Evolutionary conservation across 1,284 basidiomycete genomes (phyloP).

Genomic region (Irpex sp.): DNA sequence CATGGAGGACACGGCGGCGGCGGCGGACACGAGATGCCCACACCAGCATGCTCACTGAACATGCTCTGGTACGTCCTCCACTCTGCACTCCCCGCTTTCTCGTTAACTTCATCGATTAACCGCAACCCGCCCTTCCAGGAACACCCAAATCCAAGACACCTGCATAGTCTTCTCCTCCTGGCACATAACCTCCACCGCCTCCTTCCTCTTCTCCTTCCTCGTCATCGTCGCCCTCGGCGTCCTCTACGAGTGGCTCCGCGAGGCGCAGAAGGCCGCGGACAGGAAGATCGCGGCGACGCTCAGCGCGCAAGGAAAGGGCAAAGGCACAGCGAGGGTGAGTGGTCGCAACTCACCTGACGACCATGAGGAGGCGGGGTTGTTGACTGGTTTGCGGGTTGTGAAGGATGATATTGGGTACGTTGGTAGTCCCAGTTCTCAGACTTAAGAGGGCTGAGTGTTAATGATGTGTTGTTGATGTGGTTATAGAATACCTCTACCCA

Average conservation of each 20-base stretch:
- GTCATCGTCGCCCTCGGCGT: constrained; percentile 59
- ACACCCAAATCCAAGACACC: constrained; percentile 68
- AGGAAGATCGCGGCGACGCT: constrained; percentile 46
- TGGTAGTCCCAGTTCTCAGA: no score
- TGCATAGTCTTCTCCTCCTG: constrained; percentile 70
- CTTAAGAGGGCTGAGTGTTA: no score
- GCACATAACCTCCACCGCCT: constrained; percentile 56
- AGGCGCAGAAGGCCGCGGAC: constrained; percentile 54
- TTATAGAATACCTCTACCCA: constrained; percentile 44
- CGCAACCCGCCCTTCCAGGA: no score
- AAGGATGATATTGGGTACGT: constrained; percentile 39
- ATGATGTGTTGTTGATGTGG: constrained; percentile 8
- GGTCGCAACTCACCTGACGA: no score
- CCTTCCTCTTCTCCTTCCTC: constrained; percentile 58
- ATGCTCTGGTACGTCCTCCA: constrained; percentile 75
- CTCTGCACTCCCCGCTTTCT: no score
- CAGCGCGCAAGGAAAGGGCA: constrained; percentile 40
- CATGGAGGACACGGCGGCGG: constrained; percentile 36
- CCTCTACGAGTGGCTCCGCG: constrained; percentile 71
- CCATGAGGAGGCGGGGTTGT: constrained; percentile 47
- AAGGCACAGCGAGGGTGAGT: constrained; percentile 30
- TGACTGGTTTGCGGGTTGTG: constrained; percentile 41
- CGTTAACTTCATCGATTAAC: no score
- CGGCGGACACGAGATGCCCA: constrained; percentile 42
- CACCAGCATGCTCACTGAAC: constrained; percentile 50